phyloP scores from a whole-genome alignment of 192 early-diverging fungal species.

The Coemansia sp. region DNA sequence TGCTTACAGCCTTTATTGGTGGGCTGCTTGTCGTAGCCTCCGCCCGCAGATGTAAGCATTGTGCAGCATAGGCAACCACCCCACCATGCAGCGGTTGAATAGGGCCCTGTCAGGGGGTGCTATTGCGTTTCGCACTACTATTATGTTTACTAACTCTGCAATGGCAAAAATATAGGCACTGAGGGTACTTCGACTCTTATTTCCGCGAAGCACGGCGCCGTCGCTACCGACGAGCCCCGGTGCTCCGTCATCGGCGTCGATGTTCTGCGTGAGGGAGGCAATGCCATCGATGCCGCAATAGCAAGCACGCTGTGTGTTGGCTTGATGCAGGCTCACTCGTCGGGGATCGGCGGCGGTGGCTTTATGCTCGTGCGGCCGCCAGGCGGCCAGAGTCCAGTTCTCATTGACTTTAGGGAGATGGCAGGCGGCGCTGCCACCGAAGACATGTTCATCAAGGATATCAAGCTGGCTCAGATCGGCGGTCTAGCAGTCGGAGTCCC shows the following conservation, averaged over 20 bases:
- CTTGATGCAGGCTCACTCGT: conserved; percentile 84
- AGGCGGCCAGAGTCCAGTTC: conserved; percentile 59
- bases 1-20: conserved; percentile 25
- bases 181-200: conserved; percentile 40
- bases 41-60: conserved; percentile 14
- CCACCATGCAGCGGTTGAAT: neutral
- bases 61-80: neutral
- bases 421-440: conserved; percentile 73
- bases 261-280: conserved; percentile 82
- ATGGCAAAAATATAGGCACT: conserved; percentile 10
- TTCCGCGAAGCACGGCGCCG: conserved; percentile 59
- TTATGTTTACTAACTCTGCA: neutral
- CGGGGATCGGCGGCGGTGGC: conserved; percentile 94
- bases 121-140: neutral
- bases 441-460: conserved; percentile 82
- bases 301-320: conserved; percentile 87
- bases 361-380: conserved; percentile 82
- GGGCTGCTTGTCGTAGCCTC: conserved; percentile 19
- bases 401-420: conserved; percentile 88
- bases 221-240: conserved; percentile 68
- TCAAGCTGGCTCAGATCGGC: conserved; percentile 69
- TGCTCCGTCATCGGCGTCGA: conserved; percentile 73
- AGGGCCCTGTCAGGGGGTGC: neutral
- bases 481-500: conserved; percentile 79
- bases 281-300: conserved; percentile 87